Conservation (phyloP, 202 grass and related monocot species). For the Zizania palustris region DNA sequence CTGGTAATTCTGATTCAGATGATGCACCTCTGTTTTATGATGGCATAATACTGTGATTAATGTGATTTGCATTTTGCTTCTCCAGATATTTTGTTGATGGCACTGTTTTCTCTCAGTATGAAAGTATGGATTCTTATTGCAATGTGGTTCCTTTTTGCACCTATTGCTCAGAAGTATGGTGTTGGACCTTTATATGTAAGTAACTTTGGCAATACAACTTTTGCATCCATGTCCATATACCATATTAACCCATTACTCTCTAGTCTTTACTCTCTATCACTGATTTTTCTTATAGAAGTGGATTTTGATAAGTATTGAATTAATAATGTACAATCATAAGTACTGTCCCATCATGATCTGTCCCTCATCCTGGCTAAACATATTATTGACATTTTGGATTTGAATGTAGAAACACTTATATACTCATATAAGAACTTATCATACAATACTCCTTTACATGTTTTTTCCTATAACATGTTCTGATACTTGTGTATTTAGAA, state of each 20-base stretch:
- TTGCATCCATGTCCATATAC: not conserved
- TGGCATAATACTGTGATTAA: slow-evolving; percentile 5
- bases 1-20: slow-evolving; percentile 58
- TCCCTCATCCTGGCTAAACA: not conserved
- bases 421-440: not conserved
- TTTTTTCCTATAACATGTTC: not conserved
- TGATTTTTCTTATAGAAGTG: not conserved
- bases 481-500: not conserved
- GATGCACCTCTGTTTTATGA: not conserved
- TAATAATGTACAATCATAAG: not conserved
- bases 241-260: not conserved
- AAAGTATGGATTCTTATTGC: slow-evolving; percentile 71
- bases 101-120: slow-evolving; percentile 76
- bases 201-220: slow-evolving; percentile 19
- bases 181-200: slow-evolving; percentile 95
- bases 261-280: not conserved
- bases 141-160: slow-evolving; percentile 83
- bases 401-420: not conserved
- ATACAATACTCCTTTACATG: not conserved
- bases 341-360: not conserved
- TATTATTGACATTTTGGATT: not conserved
- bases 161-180: slow-evolving; percentile 67
- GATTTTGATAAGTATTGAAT: not conserved
- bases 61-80: slow-evolving; percentile 13
- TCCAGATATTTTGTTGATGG: slow-evolving; percentile 84